phyloP scores from a whole-genome alignment of 148 eudicot species.

The Persicaria maculosa region DNA sequence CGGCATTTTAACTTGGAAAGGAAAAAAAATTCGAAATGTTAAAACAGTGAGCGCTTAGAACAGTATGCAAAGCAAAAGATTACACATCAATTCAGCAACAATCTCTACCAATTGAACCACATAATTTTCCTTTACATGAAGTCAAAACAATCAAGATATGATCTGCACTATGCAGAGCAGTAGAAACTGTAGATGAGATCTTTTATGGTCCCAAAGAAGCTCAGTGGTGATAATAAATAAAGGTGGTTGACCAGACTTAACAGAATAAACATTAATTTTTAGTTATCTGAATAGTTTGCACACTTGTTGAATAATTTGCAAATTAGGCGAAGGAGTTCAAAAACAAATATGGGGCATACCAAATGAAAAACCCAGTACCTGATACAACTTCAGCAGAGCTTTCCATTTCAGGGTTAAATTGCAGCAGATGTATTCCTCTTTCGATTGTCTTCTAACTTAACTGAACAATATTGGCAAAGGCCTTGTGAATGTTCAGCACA shows the following conservation, averaged over 20 bases:
- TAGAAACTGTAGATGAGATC: not conserved
- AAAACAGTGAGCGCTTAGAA: not conserved
- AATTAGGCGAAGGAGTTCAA: not conserved
- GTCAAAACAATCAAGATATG: not conserved
- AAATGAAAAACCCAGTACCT: conserved; percentile 3
- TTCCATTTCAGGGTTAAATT: not conserved
- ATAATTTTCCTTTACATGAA: not conserved
- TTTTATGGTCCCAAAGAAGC: not conserved
- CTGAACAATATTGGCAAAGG: not conserved
- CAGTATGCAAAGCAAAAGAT: not conserved
- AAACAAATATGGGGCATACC: not conserved
- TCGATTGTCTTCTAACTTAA: not conserved
- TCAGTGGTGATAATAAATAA: too few species aligned
- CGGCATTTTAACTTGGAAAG: not conserved
- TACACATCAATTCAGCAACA: not conserved
- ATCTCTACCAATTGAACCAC: not conserved
- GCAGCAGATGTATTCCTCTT: not conserved
- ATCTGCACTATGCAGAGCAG: not conserved
- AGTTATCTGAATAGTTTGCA: not conserved
- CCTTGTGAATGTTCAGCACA: not conserved
- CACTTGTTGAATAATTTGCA: not conserved
- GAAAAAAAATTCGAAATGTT: not conserved
- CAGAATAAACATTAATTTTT: not conserved
- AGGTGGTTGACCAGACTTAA: too few species aligned
- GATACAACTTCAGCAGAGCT: not conserved